Evolutionary conservation across 306 rosid genomes (phyloP), one percentile per base, ranked within the genome.

Genomic region (Cotoneaster glaucophyllus): DNA sequence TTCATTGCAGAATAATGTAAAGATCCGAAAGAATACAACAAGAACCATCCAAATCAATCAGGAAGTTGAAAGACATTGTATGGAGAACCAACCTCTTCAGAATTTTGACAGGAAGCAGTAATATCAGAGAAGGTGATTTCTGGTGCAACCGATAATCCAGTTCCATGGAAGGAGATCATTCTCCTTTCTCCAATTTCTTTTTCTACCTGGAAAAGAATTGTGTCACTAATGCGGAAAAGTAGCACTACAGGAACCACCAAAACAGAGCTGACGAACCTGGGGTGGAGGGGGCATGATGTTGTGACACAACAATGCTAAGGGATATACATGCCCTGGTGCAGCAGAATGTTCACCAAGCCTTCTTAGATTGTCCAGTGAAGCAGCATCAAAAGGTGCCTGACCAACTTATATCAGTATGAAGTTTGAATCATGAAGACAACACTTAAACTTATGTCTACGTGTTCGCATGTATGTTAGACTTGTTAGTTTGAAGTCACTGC

Each of bases 261-360:
- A 68, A 44, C 69, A 37, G 81, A 74, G 85, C 81, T 70, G 17
- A 19, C 70, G 72, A 81, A 90, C 99, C 87, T 86, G 84, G 29
- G 7, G 81, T 21, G 99, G 99, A 80, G 99, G 99, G 10, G 99
- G 98, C 99, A 96, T 96, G 82, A 96, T 93, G 85, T 93, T 87
- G 50, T 89, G 84, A 78, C 99, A 90, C 80, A 93, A 69, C 76
- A 96, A 71, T 67, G 97, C 88, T 85, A 96, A 74, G 76, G 99
- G 97, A 88, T 85, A 96, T 78, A 96, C 81, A 79, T 93, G 98
- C 70, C 97, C 97, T 1, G 91, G 98, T 64, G 84, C 89, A 76
- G 89, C 93, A 59, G 97, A 90, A 86, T 96, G 89, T 74, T 96
- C 91, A 28, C 81, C 84, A 56, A 96, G 97, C 82, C 98, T 90